Conservation (phyloP, 1,139 yeast species). For the Arxiozyma heterogenica region DNA sequence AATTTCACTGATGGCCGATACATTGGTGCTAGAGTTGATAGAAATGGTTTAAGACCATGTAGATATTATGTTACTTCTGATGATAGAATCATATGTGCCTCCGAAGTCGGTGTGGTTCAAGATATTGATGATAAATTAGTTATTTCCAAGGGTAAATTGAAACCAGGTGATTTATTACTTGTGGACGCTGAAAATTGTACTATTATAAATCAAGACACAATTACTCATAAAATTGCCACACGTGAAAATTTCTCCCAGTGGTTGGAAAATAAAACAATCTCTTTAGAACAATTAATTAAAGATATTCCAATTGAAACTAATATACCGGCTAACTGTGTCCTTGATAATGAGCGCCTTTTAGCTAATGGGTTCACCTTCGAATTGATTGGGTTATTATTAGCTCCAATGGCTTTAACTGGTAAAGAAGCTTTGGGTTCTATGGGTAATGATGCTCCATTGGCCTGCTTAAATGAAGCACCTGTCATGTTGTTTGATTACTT, state of each 20-base stretch:
- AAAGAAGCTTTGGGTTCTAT: constrained; percentile 94
- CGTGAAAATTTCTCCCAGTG: constrained; percentile 89
- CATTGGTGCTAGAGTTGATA: constrained; percentile 96
- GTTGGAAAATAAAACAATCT: constrained; percentile 67
- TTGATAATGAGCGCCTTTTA: constrained; percentile 70
- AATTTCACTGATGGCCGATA: constrained; percentile 96
- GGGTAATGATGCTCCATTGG: constrained; percentile 98
- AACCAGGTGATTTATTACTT: constrained; percentile 92
- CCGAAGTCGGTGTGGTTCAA: constrained; percentile 95
- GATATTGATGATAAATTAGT: constrained; percentile 68
- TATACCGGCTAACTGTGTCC: constrained; percentile 39
- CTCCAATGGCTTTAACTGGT: constrained; percentile 89
- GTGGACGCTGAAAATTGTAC: constrained; percentile 91
- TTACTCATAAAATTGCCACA: constrained; percentile 72
- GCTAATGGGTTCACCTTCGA: constrained; percentile 92
- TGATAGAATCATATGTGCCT: constrained; percentile 93
- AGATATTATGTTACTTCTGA: constrained; percentile 93
- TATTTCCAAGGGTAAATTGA: constrained; percentile 84
- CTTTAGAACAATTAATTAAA: constrained; percentile 61
- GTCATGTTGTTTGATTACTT: constrained; percentile 85
- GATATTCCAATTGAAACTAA: constrained; percentile 27
- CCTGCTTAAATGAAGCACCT: constrained; percentile 91
- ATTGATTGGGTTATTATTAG: constrained; percentile 72
- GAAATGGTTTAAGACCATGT: constrained; percentile 97
- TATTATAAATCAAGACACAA: constrained; percentile 85